Base-by-base conservation (phyloP, 192 early-diverging fungal genomes). In the Gaertneriomyces semiglobifer region DNA sequence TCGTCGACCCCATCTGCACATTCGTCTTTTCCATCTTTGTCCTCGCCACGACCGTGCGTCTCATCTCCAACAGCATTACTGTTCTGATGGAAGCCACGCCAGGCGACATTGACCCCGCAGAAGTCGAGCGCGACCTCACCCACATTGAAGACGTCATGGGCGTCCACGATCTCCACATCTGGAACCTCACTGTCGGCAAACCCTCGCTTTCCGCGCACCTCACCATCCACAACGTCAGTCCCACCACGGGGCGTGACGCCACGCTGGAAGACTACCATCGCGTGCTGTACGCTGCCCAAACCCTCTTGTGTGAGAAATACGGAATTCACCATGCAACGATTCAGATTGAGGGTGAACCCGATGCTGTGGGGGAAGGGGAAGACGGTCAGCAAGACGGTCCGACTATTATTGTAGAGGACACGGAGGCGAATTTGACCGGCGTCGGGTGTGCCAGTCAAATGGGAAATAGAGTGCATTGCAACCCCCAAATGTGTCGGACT, bases 1-100 rank as follows among this genome's bases (percentile, higher is more conserved):
- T 84, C 63, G 81, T 92, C 43, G 90, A 93, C 65, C 92, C 92
- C 0, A 56, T 92, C 10, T 92, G 90, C 75, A 92, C 90, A 5
- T 91, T 92, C 65, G 44, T 91, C 19, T 93, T 93, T 69, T 90
- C 90, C 0, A 69, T 87, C 41, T 70, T 92, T 51, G 91, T 92
- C 25, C 74, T 92, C 20, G 74, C 68, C 10, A 91, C 90, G 6
- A 92, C 92, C 0, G 72, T 86, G 9, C 72, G 78, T 7, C 62
- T 92, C 6, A 80, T 93, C 20, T 80, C 75, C 55, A 80, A 85
- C 52, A 89, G 84, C 9, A 45, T 89, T 4, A 74, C 72, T 0
- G 84, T 93, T 6, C 70, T 93, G 38, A 91, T 93, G 90, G 89
- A 93, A 79, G 77, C 71, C 0, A 78, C 76, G 42, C 86, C 86